Base-by-base conservation (phyloP, 169 alveolate species). In the Plasmodium malariae region DNA sequence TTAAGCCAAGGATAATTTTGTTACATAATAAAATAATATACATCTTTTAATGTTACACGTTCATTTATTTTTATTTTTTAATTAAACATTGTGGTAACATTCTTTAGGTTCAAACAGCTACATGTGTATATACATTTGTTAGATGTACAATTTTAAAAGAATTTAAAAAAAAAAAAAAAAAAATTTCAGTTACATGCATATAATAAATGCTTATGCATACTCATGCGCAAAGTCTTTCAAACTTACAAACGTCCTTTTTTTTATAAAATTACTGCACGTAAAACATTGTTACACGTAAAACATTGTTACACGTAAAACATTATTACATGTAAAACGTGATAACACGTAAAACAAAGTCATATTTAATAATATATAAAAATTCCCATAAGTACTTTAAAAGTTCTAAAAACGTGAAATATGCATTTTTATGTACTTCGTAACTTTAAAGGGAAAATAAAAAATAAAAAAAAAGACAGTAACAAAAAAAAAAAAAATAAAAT, bases 91-190 rank as follows among this genome's bases (percentile, higher is more conserved):
- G 24, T 34, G 37, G 57, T 48, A 73, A 57, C 72, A 43, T 45
- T 30, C 55, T 14, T n/a, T 19, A 19, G 21, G 43, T 45, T 32
- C 19, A 34, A 21, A 57, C 36, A 55, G 14, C 36, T 73, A 12
- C 14, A 34, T 57, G 87, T 73, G 87, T 73, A 73, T 62, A 73
- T 73, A 73, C 87, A 73, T 73, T 45, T 21, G 51, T 73, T 6
- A 24, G 34, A 59, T 21, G 60, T 24, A 14, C 28, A 62, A 62
- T 14, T 28, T 30, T n/a, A 28, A 30, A 62, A 62, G 65, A 14
- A 17, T 54, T 14, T 17, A 54, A 54, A 51, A 51, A 9, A 54
- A 54, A 54, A 54, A 54, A 12, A 54, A 40, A 40, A 40, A 40
- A 40, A 5, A 40, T 40, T 9, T 40, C 51, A 6, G n/a, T 40